Percentiles rank a stretch among this genome's conserved stretches.
These are phyloP conservation scores for Diaporthe batatas DNA, from an alignment of 2,329 filamentous ascomycete genomes.

Conservation along the genomic window DNA sequence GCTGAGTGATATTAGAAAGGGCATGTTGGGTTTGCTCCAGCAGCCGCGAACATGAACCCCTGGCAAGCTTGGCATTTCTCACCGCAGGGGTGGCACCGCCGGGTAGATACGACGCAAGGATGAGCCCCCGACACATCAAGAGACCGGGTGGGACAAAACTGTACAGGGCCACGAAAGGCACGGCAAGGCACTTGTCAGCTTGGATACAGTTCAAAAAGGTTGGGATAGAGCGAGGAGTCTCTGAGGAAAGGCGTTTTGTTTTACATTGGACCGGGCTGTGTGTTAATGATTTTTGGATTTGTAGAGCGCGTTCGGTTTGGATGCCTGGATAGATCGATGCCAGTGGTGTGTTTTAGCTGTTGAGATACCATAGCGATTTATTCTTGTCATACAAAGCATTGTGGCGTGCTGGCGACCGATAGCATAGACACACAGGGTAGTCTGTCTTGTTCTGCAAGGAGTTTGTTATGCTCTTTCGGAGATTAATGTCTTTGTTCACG, in stretches of 20 bases:
- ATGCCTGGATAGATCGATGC: constrained; percentile 9
- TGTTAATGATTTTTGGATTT: background rate
- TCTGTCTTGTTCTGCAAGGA: background rate
- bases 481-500: background rate
- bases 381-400: background rate
- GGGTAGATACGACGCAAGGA: background rate
- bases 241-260: constrained; percentile 16
- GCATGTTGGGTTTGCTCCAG: constrained; percentile 53
- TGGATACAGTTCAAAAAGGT: background rate
- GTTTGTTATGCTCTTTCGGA: background rate
- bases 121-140: too few relatives aligned
- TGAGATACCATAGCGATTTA: constrained; percentile 35
- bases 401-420: background rate
- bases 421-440: background rate
- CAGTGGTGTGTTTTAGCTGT: background rate
- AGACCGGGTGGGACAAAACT: background rate
- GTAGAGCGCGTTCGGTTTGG: background rate
- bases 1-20: constrained; percentile 58
- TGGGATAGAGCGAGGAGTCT: constrained; percentile 24
- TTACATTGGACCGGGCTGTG: background rate
- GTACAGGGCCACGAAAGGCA: background rate
- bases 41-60: background rate
- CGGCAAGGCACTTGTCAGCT: background rate
- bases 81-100: background rate
- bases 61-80: background rate